Evolutionary conservation across 1,284 basidiomycete genomes (phyloP).

Genomic region (Heterobasidion irregulare): DNA sequence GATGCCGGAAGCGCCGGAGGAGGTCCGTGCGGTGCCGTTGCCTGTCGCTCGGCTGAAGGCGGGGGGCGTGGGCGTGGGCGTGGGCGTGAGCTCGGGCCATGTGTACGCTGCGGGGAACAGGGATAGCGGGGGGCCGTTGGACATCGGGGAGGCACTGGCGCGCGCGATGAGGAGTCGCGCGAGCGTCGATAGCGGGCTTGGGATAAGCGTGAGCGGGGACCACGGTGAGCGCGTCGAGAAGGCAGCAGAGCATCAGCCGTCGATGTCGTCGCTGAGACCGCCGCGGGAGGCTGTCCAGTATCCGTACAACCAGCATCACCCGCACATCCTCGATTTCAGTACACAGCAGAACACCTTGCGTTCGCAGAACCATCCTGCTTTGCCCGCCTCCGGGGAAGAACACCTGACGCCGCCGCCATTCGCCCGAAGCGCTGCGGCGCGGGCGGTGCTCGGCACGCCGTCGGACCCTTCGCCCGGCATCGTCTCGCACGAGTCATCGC

Average conservation of each 20-base stretch:
- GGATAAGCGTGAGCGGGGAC: slow-evolving; percentile 32
- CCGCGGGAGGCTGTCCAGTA: background rate
- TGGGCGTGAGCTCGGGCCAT: slow-evolving; percentile 1
- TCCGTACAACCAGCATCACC: background rate
- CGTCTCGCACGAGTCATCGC: slow-evolving; percentile 32
- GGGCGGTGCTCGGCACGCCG: background rate
- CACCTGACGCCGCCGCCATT: slow-evolving; percentile 16
- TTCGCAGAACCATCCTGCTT: slow-evolving; percentile 15
- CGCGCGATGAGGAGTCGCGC: slow-evolving; percentile 17
- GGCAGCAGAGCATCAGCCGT: background rate
- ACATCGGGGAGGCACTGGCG: slow-evolving; percentile 22
- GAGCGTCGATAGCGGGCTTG: slow-evolving; percentile 40
- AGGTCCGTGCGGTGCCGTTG: background rate
- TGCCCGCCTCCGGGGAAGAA: slow-evolving; percentile 16
- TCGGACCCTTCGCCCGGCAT: slow-evolving; percentile 20
- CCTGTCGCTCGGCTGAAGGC: background rate
- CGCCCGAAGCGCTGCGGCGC: slow-evolving; percentile 1
- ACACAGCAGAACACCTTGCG: background rate
- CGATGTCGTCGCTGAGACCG: background rate
- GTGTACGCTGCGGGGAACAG: slow-evolving; percentile 9
- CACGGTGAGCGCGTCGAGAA: slow-evolving; percentile 7
- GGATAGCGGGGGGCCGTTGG: slow-evolving; percentile 14
- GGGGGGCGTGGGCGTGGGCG: background rate
- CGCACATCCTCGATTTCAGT: background rate
- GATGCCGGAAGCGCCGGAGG: background rate